Evolutionary conservation across 176 grass and related monocot species (phyloP).

Genomic region (Guadua angustifolia): DNA sequence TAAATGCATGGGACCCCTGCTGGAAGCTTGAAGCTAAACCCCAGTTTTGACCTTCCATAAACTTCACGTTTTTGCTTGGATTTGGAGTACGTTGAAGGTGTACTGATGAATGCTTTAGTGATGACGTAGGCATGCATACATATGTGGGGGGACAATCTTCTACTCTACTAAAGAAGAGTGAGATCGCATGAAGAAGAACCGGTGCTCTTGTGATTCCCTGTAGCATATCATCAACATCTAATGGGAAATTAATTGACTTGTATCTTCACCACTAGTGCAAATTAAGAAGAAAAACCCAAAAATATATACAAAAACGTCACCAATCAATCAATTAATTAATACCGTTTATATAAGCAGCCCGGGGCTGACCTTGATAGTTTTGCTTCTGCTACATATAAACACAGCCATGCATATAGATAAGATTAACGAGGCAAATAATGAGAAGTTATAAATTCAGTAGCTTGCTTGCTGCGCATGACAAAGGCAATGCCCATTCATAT

Average conservation of each 20-base stretch:
- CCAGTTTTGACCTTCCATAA: slow-evolving; percentile 58
- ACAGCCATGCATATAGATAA: not conserved
- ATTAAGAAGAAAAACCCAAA: not conserved
- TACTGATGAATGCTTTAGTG: slow-evolving; percentile 32
- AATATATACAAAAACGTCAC: not conserved
- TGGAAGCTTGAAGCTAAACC: slow-evolving; percentile 53
- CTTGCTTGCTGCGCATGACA: no score
- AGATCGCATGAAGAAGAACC: slow-evolving; percentile 36
- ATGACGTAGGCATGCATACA: slow-evolving; percentile 57
- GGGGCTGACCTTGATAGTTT: not conserved
- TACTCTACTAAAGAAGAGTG: slow-evolving; percentile 46
- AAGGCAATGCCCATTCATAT: no score
- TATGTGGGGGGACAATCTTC: slow-evolving; percentile 52
- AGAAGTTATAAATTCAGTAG: no score
- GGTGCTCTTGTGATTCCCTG: slow-evolving; percentile 44
- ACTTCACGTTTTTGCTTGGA: slow-evolving; percentile 41
- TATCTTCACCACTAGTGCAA: not conserved
- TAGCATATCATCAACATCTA: slow-evolving; percentile 45
- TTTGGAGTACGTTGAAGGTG: slow-evolving; percentile 48
- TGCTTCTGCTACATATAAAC: not conserved
- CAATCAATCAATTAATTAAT: no score
- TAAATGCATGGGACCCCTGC: slow-evolving; percentile 44
- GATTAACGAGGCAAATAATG: no score
- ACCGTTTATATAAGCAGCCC: not conserved
- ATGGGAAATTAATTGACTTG: not conserved